A percentile compares a stretch with the other conserved stretches of the same genome.
Conservation (phyloP, 1,284 basidiomycete genomes). For the Phellinidium pouzarii region DNA sequence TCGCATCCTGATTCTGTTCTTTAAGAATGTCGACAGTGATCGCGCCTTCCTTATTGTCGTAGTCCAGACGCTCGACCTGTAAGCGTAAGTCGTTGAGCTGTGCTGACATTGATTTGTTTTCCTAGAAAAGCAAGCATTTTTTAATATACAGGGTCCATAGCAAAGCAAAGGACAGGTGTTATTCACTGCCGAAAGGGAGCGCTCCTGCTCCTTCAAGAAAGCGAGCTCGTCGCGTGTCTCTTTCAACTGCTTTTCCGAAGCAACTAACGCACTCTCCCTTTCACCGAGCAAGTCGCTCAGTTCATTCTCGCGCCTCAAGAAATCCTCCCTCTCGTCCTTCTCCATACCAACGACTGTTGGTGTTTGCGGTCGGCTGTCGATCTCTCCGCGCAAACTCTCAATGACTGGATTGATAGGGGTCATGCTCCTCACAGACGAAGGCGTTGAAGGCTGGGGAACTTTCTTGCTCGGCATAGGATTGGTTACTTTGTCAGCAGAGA, state of each 20-base stretch:
- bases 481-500: slow-evolving; percentile 56
- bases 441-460: slow-evolving; percentile 50
- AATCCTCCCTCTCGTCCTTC: slow-evolving; percentile 97
- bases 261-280: slow-evolving; percentile 73
- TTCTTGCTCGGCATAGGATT: slow-evolving; percentile 48
- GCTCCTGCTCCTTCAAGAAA: slow-evolving; percentile 91
- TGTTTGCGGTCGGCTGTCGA: slow-evolving; percentile 80
- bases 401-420: slow-evolving; percentile 78
- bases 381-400: slow-evolving; percentile 65
- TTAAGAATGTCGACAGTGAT: slow-evolving; percentile 97
- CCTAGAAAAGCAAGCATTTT: slow-evolving; percentile 38
- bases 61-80: slow-evolving; percentile 87
- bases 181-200: slow-evolving; percentile 62
- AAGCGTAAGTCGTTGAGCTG: slow-evolving; percentile 90
- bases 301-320: slow-evolving; percentile 95
- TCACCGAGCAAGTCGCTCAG: slow-evolving; percentile 90
- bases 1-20: slow-evolving; percentile 89
- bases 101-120: slow-evolving; percentile 86
- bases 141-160: neutral
- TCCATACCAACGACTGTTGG: slow-evolving; percentile 83
- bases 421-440: slow-evolving; percentile 67
- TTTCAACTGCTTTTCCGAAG: slow-evolving; percentile 74
- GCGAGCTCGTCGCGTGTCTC: slow-evolving; percentile 82
- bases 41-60: slow-evolving; percentile 91
- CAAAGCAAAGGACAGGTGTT: slow-evolving; percentile 9